Evolutionary conservation across 192 early-diverging fungal species (phyloP).

Genomic region (Linnemannia hyalina): DNA sequence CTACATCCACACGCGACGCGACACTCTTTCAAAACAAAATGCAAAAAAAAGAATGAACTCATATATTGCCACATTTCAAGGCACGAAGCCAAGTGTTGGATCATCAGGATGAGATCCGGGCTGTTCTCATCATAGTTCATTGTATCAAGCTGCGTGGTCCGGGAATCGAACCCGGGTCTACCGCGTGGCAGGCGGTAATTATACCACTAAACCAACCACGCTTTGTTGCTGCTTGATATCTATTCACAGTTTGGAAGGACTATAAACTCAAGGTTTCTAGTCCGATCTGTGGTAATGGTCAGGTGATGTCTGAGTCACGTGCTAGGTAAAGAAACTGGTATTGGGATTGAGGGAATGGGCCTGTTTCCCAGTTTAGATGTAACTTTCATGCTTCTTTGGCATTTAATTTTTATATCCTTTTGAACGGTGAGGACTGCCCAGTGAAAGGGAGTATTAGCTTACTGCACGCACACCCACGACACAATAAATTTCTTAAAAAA

Average conservation of each 20-base stretch:
- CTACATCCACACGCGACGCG: background rate
- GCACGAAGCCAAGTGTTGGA: background rate
- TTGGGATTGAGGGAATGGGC: background rate
- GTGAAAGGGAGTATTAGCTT: too few species aligned
- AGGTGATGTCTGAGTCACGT: too few species aligned
- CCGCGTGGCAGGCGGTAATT: constrained; percentile 86
- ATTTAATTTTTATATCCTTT: too few species aligned
- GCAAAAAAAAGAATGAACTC: background rate
- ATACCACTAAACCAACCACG: constrained; percentile 79
- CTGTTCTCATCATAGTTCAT: constrained; percentile 1
- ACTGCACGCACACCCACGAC: too few species aligned
- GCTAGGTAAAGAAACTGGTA: too few species aligned
- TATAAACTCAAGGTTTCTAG: too few species aligned
- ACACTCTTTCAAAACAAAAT: background rate
- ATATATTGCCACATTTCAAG: background rate
- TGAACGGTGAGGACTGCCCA: too few species aligned
- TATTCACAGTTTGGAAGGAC: background rate
- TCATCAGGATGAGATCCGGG: background rate
- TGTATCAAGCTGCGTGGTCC: constrained; percentile 62
- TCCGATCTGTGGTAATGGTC: too few species aligned
- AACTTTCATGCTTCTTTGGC: too few species aligned
- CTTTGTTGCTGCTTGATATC: background rate
- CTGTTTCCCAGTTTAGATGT: too few species aligned
- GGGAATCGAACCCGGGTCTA: constrained; percentile 88
- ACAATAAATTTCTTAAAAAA: too few species aligned